Evolutionary conservation across 495 filamentous ascomycete genomes (phyloP).

Genomic region (Staphylotrichum longicolle): DNA sequence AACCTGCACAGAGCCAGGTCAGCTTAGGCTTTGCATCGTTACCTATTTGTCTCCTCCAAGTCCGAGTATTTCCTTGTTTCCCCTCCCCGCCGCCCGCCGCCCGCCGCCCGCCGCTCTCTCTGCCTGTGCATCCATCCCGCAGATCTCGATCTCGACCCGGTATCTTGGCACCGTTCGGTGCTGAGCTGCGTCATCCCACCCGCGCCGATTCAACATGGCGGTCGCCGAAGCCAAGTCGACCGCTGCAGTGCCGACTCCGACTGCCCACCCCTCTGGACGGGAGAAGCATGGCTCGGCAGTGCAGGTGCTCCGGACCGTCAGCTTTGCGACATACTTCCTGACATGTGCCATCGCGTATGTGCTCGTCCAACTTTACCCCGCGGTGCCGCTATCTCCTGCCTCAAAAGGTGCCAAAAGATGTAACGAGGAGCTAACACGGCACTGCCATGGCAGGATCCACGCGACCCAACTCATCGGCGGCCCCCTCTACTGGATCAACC

Average conservation of each 20-base stretch:
- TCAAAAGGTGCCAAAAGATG: too few species aligned
- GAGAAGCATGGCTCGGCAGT: slow-evolving; percentile 65
- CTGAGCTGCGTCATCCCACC: slow-evolving; percentile 25
- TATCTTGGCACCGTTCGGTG: slow-evolving; percentile 18
- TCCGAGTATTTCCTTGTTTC: background rate
- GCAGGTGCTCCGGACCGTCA: slow-evolving; percentile 63
- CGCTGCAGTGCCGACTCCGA: slow-evolving; percentile 16
- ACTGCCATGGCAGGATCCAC: slow-evolving; percentile 49
- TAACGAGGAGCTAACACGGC: too few species aligned
- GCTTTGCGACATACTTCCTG: slow-evolving; percentile 64
- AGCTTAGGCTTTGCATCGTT: too few species aligned
- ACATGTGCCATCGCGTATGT: slow-evolving; percentile 50
- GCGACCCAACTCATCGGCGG: slow-evolving; percentile 64
- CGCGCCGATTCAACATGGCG: slow-evolving; percentile 16
- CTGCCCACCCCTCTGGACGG: slow-evolving; percentile 59
- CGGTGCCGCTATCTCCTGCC: too few species aligned
- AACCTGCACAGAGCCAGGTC: background rate
- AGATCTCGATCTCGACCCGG: slow-evolving; percentile 1
- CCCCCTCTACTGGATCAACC: slow-evolving; percentile 67
- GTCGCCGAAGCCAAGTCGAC: slow-evolving; percentile 2
- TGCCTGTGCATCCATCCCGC: background rate
- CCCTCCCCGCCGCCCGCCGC: background rate
- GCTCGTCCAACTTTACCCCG: background rate
- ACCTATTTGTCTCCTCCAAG: background rate
- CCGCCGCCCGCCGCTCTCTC: too few species aligned